Evolutionary conservation across 2,329 filamentous ascomycete genomes (phyloP), one percentile per base, ranked within the genome.

Genomic region (Beauveria brongniartii): DNA sequence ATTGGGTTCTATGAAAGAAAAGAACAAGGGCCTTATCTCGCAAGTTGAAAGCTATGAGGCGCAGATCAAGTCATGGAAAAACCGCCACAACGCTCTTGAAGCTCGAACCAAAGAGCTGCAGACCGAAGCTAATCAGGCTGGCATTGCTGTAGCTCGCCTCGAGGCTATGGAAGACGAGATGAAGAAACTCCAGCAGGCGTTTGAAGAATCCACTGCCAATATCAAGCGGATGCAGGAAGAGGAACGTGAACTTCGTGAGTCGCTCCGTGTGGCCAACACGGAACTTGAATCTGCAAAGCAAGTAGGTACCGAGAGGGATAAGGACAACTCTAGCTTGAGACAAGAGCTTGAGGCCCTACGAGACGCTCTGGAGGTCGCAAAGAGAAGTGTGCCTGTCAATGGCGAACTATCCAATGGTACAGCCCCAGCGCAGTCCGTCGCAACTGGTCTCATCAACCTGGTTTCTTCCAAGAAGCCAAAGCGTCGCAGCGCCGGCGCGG

Each of bases 381-480:
- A 90, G 77, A 86, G 90, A 69, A 84, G 84, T 50, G 86, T 83
- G 34, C 90, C 92, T 10, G 78, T 88, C 68, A 92, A 92, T 68
- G 90, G 91, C 61, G 78, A 81, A 18, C 63, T 72, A 24, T 65
- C 71, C 37, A 78, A 78, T 56, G 76, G 77, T 22, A 67, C 68
- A 24, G 69, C 71, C 48, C 64, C 68, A 10, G 73, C 77, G 20
- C 79, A 84, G 55, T 76, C 84, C 46, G 80, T 82, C 59, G 78
- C 83, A 34, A 89, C 82, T 70, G 92, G 92, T 47, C 84, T 99
- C 64, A 97, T 99, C 82, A 99, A 97, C 74, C 82, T 99, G 40
- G 94, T 99, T 28, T 90, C 93, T 2, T 93, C 91, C 55, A 97
- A 97, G 85, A 97, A 96, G 78, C 91, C 92, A 47, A 97, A 97